Evolutionary conservation across 2,329 filamentous ascomycete species (phyloP), one percentile per base, ranked within the genome.

Genomic region (Colletotrichum gloeosporioides): DNA sequence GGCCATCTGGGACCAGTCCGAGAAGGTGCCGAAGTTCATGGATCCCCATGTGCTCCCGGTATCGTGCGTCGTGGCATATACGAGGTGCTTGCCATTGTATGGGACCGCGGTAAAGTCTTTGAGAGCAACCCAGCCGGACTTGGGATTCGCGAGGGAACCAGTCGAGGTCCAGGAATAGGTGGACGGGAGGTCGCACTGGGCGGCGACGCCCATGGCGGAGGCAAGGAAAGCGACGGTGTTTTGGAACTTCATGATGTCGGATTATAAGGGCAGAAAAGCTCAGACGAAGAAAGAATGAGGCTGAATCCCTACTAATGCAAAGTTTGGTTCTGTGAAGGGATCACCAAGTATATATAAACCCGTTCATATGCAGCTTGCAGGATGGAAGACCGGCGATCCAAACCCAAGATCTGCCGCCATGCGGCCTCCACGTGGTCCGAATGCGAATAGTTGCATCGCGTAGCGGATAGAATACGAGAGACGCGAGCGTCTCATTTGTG

Each of bases 81-180:
- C 91, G 8, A 93, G 87, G 77, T 93, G 86, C 82, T 92, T 81
- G 70, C 88, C 89, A 39, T 93, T 90, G 85, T 91, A 91, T 2
- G 84, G 80, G 25, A 88, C 88, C 69, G 82, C 80, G 29, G 89
- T 92, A 83, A 93, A 93, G 83, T 94, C 92, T 80, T 94, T 94
- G 79, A 94, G 86, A 6, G 90, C 85, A 4, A 83, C 85, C 90
- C 89, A 91, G 22, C 90, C 90, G 1, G 84, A 84, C 78, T 88
- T 88, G 1, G 91, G 91, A 6, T 84, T 80, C 2, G 90, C 89
- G 9, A 93, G 85, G 4, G 86, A 77, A 3, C 83, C 86, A 8
- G 87, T 88, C 13, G 89, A 90, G 39, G 87, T 88, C 90, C 91
- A 93, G 61, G 82, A 82, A 82, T 91, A 92, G 12, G 83, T 88